Evolutionary conservation across 805 yeast species (phyloP).

Genomic region (Cyberlindnera nakhonratchasimensis): DNA sequence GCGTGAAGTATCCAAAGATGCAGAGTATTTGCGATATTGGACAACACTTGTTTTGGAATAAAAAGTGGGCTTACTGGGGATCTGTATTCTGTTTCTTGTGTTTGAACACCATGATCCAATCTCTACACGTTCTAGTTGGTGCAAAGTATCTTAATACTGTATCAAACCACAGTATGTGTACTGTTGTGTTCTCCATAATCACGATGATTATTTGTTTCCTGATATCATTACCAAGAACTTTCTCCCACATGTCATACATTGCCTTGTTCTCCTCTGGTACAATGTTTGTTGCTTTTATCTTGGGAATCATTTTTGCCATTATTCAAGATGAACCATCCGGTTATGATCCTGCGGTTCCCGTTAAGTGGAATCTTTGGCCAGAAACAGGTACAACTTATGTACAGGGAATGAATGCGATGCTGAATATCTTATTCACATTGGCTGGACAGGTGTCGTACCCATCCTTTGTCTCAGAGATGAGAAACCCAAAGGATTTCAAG

Average conservation of each 20-base stretch:
- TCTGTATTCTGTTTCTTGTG: conserved; percentile 52
- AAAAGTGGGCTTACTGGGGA: conserved; percentile 50
- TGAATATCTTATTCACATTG: conserved; percentile 58
- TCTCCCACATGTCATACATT: conserved; percentile 46
- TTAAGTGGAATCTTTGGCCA: conserved; percentile 48
- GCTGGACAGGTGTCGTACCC: conserved; percentile 65
- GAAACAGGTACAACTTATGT: conserved; percentile 50
- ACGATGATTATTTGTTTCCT: conserved; percentile 46
- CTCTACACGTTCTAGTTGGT: conserved; percentile 57
- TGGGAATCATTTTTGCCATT: conserved; percentile 52
- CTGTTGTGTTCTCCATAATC: conserved; percentile 50
- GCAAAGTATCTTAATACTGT: conserved; percentile 57
- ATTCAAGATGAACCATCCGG: conserved; percentile 46
- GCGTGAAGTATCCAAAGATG: conserved; percentile 49
- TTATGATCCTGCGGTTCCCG: conserved; percentile 36
- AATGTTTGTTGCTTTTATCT: conserved; percentile 52
- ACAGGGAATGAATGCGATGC: conserved; percentile 49
- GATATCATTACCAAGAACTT: conserved; percentile 54
- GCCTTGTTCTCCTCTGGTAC: conserved; percentile 54
- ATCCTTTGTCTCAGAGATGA: conserved; percentile 59
- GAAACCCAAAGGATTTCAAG: conserved; percentile 51
- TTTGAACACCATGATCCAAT: conserved; percentile 55
- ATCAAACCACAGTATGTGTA: conserved; percentile 46
- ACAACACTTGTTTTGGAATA: conserved; percentile 49
- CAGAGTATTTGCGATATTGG: conserved; percentile 58